Base-by-base conservation (phyloP, 1,284 basidiomycete species). In the Singerocomus rubriflavus region DNA sequence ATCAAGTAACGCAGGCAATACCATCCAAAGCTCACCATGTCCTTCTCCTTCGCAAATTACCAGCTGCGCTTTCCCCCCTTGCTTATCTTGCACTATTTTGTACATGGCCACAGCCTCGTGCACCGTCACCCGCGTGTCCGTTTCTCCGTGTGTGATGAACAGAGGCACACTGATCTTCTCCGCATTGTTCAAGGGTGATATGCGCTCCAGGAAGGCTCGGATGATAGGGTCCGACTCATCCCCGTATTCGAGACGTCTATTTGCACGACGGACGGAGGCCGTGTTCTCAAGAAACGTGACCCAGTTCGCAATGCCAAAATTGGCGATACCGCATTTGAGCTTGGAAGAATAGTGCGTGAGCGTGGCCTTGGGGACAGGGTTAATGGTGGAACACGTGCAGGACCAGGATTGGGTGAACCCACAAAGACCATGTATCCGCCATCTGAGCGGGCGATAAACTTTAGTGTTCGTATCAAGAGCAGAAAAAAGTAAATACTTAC, bases 31-130 rank as follows among this genome's bases (percentile, higher is more conserved):
- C 67, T 43, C 41, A 73, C 72, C 71, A 36, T 71, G 70, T n/a
- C 72, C 71, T 49, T 73, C 72, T 39, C 65, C 61, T 50, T 72
- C 70, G 43, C 71, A 71, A 34, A 73, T 61, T 33, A 67, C 62
- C 44, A 71, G 40, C 40, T 72, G 71, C 10, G 62, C 57, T 29
- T 56, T 55, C 37, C 52, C 61, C 4, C 52, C 58, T 6, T 58
- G 53, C 11, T 37, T 56, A 6, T 45, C 46, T 8, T 43, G 46
- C 29, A 67, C 54, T 13, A 59, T 56, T 48, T 54, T 56, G 39
- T 50, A 65, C 67, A 68, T 67, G 33, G 51, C 41, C 13, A 65
- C 49, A 10, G 64, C 67, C 34, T 71, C 71, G 2, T 67, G 61
- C 21, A 71, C 60, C 4, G 69, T 61, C 13, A 73, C 70, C 13